Evolutionary conservation across 495 filamentous ascomycete species (phyloP).

Genomic region (Aspergillus asperescens): DNA sequence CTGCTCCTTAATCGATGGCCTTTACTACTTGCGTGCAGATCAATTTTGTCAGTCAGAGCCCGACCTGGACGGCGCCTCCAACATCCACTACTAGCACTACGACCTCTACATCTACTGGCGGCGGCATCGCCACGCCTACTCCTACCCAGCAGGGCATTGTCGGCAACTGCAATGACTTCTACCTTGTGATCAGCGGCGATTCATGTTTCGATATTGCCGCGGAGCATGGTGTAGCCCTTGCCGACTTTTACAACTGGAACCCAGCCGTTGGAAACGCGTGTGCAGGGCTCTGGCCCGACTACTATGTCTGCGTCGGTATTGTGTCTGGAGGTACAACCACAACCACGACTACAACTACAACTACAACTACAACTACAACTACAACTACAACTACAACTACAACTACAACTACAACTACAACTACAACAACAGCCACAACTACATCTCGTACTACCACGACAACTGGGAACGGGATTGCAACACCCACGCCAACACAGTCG

Average conservation of each 20-base stretch:
- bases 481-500: no score
- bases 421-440: no score
- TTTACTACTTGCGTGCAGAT: conserved; percentile 18
- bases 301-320: no score
- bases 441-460: no score
- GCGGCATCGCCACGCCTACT: conserved; percentile 15
- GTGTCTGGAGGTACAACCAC: no score
- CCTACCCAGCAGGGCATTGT: conserved; percentile 18
- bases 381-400: no score
- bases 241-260: conserved; percentile 9
- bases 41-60: background rate
- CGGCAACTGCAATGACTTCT: background rate
- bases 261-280: background rate
- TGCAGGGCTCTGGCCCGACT: no score
- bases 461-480: no score
- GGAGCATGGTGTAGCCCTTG: background rate
- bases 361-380: no score
- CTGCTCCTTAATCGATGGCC: conserved; percentile 5
- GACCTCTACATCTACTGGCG: background rate
- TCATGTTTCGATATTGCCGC: background rate
- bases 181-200: conserved; percentile 3
- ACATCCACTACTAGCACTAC: background rate
- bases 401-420: no score
- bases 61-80: background rate
- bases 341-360: no score